Percentiles rank a stretch among this genome's conserved stretches.
Evolutionary conservation across 2,329 filamentous ascomycete species (phyloP).

Genomic region (Ophiostoma novo-ulmi): DNA sequence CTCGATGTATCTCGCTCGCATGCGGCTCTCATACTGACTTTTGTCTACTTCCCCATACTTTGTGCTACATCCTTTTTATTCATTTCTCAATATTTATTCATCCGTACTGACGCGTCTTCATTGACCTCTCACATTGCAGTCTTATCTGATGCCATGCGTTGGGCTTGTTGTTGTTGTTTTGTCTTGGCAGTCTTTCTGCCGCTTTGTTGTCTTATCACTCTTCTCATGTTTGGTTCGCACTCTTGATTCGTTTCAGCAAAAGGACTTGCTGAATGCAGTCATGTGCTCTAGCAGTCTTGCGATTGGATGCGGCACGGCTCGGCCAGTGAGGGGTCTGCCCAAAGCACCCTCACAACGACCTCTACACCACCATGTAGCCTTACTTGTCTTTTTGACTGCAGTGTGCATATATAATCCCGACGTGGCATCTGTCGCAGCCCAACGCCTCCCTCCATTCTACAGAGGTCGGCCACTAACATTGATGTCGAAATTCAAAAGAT

Average conservation of each 20-base stretch:
- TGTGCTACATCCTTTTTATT: neutral
- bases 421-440: slow-evolving; percentile 13
- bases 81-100: neutral
- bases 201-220: neutral
- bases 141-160: neutral
- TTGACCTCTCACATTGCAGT: slow-evolving; percentile 4
- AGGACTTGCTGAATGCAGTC: neutral
- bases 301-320: neutral
- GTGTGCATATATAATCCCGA: neutral
- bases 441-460: neutral
- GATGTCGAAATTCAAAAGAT: neutral
- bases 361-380: neutral
- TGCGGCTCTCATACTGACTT: neutral
- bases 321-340: neutral
- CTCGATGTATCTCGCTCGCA: slow-evolving; percentile 4
- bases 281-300: neutral
- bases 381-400: neutral
- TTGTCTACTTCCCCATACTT: neutral
- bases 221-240: neutral
- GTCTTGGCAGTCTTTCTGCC: neutral
- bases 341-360: neutral
- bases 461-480: neutral
- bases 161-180: neutral
- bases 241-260: neutral
- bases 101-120: neutral